Evolutionary conservation across 805 yeast genomes (phyloP), one percentile per base, ranked within the genome.

Genomic region (Schwanniomyces yamadae): DNA sequence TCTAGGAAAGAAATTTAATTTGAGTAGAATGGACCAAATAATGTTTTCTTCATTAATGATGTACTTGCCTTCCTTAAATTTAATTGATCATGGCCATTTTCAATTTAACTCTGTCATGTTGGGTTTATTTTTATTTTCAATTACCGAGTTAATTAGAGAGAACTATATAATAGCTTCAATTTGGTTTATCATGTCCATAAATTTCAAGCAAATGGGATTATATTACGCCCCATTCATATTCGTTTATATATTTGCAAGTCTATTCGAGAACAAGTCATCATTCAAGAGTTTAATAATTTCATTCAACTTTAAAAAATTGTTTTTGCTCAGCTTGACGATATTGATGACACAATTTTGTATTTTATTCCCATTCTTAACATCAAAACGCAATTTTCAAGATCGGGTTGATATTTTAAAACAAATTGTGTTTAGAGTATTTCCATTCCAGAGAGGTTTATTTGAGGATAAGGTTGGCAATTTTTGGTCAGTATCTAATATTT

Each of bases 381-480:
- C 33, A n/a, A 26, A 24, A 3, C n/a, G 20, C 8, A 16, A 16
- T 18, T 20, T 23, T 10, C 6, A 33, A 9, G 52, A 49, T 14
- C 47, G 42, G 9, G 12, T 38, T 10, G 32, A 31, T 5, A 82
- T 80, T 47, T 54, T 83, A 1, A 44, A 59, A 18, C 95, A 85
- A 54, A 72, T 81, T 3, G 30, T 80, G 2, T 41, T 59, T 28
- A 74, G 98, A 44, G 82, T 91, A 20, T 93, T 93, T 58, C 99
- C 99, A 1, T 91, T 93, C 47, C 77, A 80, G 29, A 75, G 98
- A 54, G 99, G 99, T 0, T 71, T 93, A 6, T 93, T 95, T 72
- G 99, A 93, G 58, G 98, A 93, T 55, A 93, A 93, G 57, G 98
- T 93, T 11, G 96, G 96, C 25, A 93, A 90, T 55, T 84, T 93